phyloP scores from a whole-genome alignment of 2,329 filamentous ascomycete genomes.

The Fusarium sp. region DNA sequence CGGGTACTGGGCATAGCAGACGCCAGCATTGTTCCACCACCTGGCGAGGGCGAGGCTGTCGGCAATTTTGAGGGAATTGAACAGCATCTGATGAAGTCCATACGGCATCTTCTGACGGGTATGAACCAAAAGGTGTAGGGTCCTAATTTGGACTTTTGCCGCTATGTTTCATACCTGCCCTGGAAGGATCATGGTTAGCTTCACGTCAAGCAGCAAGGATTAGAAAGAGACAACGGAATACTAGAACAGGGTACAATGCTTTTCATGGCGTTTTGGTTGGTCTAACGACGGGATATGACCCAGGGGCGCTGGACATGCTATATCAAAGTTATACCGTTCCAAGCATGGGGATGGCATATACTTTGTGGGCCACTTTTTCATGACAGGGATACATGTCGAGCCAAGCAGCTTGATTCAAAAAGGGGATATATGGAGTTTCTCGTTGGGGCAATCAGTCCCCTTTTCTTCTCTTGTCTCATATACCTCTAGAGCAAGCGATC shows the following conservation, averaged over 20 bases:
- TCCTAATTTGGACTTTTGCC: conserved; percentile 1
- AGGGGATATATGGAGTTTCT: conserved; percentile 37
- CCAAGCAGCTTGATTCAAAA: conserved; percentile 26
- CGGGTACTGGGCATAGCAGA: conserved; percentile 63
- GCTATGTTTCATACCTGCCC: neutral
- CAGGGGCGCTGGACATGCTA: conserved; percentile 39
- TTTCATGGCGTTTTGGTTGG: conserved; percentile 46
- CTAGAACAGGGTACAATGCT: conserved; percentile 31
- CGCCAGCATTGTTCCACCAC: conserved; percentile 57
- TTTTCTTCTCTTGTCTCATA: conserved; percentile 40
- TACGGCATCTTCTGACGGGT: conserved; percentile 56
- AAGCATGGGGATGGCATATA: conserved; percentile 11
- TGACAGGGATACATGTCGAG: conserved; percentile 20
- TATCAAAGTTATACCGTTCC: conserved; percentile 27
- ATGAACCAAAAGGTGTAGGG: conserved; percentile 57
- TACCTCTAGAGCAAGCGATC: conserved; percentile 49
- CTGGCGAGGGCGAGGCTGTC: conserved; percentile 51
- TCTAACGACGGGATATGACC: conserved; percentile 47
- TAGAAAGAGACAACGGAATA: conserved; percentile 23
- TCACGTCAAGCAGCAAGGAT: neutral
- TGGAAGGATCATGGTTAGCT: neutral
- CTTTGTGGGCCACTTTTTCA: conserved; percentile 12
- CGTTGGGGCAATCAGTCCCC: conserved; percentile 24
- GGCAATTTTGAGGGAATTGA: conserved; percentile 58
- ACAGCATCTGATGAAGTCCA: conserved; percentile 58